Conservation (phyloP, 257 asterid genomes). For the Capsicum pubescens region DNA sequence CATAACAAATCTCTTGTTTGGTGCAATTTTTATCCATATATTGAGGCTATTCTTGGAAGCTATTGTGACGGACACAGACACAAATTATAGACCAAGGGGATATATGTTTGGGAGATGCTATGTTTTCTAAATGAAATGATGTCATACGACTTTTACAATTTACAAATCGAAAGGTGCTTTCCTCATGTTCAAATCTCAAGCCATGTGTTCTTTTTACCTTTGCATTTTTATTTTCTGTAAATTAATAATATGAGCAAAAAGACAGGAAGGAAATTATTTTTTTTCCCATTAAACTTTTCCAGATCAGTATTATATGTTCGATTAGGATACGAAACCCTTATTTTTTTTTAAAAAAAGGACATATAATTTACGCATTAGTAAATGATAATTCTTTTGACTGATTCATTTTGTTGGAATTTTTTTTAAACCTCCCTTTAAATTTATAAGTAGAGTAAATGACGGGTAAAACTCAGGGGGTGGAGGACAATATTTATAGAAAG, state of each 20-base stretch:
- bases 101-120: background rate
- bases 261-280: background rate
- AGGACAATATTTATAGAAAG: too few species aligned
- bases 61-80: background rate
- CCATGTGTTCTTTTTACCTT: background rate
- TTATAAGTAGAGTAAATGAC: too few species aligned
- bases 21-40: slow-evolving; percentile 32
- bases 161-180: background rate
- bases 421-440: too few species aligned
- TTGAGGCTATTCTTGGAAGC: slow-evolving; percentile 16
- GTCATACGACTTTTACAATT: slow-evolving; percentile 7
- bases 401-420: too few species aligned
- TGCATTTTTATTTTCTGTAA: background rate
- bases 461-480: too few species aligned
- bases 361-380: too few species aligned
- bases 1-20: slow-evolving; percentile 33
- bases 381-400: too few species aligned
- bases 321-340: too few species aligned
- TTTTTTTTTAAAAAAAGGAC: too few species aligned
- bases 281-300: too few species aligned
- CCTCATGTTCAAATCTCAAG: background rate
- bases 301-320: too few species aligned
- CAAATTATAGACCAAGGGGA: background rate
- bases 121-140: slow-evolving; percentile 20
- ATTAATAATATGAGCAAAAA: background rate